A percentile compares a stretch with the other conserved stretches of the same genome.
These are phyloP conservation scores for Triangularia setosa DNA, from an alignment of 2,329 filamentous ascomycete genomes.

Conservation along the genomic window DNA sequence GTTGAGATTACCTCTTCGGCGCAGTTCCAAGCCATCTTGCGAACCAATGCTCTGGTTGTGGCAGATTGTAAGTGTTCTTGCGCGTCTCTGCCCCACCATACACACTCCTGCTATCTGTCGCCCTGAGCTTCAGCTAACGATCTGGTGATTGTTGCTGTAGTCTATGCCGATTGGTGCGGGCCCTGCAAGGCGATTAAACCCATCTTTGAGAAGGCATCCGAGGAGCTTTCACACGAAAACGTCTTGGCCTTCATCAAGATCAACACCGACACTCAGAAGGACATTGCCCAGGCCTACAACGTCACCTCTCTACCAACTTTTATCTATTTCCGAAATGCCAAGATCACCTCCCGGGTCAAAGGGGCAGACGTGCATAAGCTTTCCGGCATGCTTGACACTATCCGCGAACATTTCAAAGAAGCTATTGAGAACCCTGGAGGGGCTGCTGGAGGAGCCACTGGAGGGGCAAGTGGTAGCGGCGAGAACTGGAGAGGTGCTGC, in stretches of 20 bases:
- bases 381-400: conserved; percentile 61
- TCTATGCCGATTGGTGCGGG: conserved; percentile 83
- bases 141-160: conserved; percentile 41
- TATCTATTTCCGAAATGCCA: conserved; percentile 74
- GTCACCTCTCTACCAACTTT: conserved; percentile 86
- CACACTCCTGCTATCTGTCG: background rate
- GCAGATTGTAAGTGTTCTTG: conserved; percentile 69
- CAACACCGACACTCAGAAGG: conserved; percentile 72
- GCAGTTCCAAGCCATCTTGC: conserved; percentile 66
- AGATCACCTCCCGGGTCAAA: conserved; percentile 62
- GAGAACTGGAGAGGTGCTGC: conserved; percentile 67
- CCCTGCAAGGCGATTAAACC: conserved; percentile 83
- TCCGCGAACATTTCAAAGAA: conserved; percentile 50
- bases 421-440: conserved; percentile 45
- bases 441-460: conserved; percentile 43
- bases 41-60: conserved; percentile 73
- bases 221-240: conserved; percentile 65
- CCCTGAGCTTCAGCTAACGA: background rate
- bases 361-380: conserved; percentile 72
- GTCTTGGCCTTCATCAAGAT: conserved; percentile 82
- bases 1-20: conserved; percentile 43
- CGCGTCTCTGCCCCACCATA: conserved; percentile 25
- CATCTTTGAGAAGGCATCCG: conserved; percentile 72
- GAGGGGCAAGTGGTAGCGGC: conserved; percentile 38
- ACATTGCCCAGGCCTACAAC: conserved; percentile 68